phyloP scores from a whole-genome alignment of 495 filamentous ascomycete species.

The Parmelia sp. region DNA sequence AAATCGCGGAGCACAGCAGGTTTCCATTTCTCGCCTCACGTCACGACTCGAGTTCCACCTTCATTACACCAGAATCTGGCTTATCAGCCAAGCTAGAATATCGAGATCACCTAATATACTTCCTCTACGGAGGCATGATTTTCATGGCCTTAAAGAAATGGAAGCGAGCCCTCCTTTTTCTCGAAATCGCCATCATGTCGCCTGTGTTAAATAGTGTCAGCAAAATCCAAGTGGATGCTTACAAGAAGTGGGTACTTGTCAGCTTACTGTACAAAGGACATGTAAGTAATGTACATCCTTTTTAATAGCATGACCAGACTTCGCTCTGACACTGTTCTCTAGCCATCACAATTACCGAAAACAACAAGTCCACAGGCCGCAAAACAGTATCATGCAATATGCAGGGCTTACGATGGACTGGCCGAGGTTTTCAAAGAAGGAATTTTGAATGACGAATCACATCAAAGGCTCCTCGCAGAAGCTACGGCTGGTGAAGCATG shows the following conservation, averaged over 20 bases:
- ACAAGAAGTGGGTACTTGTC: constrained; percentile 90
- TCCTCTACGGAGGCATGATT: constrained; percentile 68
- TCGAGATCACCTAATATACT: constrained; percentile 66
- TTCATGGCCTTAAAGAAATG: constrained; percentile 69
- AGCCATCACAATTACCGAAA: constrained; percentile 32
- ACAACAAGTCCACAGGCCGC: constrained; percentile 42
- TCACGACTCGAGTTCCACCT: constrained; percentile 36
- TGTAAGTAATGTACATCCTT: constrained; percentile 34
- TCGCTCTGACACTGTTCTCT: constrained; percentile 20
- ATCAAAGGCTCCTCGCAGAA: constrained; percentile 52
- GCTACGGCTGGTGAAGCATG: constrained; percentile 45
- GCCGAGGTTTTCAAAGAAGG: constrained; percentile 60
- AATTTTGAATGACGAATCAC: constrained; percentile 32
- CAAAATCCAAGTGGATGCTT: constrained; percentile 79
- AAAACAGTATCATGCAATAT: constrained; percentile 52
- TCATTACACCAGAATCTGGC: constrained; percentile 51
- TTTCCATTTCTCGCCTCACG: constrained; percentile 29
- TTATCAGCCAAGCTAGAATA: constrained; percentile 52
- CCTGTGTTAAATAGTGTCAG: constrained; percentile 55
- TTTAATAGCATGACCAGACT: constrained; percentile 1
- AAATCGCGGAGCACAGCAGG: constrained; percentile 16
- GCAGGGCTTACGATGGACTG: constrained; percentile 65
- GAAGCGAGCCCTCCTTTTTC: constrained; percentile 61
- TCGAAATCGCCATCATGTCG: constrained; percentile 61
- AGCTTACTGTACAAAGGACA: constrained; percentile 65